Evolutionary conservation across 163 green algal species (phyloP).

Genomic region (Coccomyxa subellipsoidea): DNA sequence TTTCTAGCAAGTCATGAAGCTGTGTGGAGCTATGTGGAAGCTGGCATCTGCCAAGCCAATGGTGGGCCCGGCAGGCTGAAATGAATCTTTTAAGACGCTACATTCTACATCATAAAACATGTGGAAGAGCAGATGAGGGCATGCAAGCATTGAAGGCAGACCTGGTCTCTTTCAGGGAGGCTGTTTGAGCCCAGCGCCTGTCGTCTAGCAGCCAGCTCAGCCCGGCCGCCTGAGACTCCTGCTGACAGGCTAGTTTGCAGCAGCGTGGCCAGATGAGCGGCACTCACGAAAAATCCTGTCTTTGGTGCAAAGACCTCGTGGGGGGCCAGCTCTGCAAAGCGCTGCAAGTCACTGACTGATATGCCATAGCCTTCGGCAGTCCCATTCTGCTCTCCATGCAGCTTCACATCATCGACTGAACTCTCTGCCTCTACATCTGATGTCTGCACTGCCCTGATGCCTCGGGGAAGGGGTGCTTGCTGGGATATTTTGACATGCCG

Average conservation of each 20-base stretch:
- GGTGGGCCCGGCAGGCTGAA: no score
- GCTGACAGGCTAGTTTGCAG: neutral
- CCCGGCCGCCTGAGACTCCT: neutral
- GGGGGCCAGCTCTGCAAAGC: neutral
- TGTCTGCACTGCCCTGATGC: neutral
- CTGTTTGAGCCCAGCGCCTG: constrained; percentile 1
- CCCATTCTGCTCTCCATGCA: neutral
- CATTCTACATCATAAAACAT: no score
- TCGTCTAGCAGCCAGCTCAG: constrained; percentile 3
- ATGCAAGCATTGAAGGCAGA: neutral
- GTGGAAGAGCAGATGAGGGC: neutral
- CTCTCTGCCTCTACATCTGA: neutral
- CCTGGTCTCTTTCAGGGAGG: constrained; percentile 14
- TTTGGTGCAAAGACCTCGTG: neutral
- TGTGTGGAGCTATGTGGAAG: neutral
- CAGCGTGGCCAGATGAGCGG: neutral
- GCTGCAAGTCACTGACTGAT: neutral
- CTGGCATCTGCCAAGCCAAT: no score
- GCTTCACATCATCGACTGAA: neutral
- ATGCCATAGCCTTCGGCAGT: neutral
- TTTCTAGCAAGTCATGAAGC: no score
- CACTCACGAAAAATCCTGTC: neutral
- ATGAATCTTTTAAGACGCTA: no score
- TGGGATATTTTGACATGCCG: neutral
- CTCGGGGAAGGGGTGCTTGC: neutral